Conservation (phyloP, 441 rosid species). For the Daphne laureola region DNA sequence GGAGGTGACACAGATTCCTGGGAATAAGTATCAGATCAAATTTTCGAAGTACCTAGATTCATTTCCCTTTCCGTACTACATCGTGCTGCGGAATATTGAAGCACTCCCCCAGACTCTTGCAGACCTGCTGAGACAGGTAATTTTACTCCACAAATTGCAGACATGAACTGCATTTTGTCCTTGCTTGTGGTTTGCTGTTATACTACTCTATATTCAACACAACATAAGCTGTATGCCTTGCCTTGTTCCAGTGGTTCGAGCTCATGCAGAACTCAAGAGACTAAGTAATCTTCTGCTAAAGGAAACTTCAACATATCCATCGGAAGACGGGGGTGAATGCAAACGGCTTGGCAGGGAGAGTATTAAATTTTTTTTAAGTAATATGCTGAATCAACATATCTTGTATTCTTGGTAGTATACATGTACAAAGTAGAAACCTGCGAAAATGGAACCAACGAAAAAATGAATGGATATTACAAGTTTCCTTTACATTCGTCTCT, state of each 20-base stretch:
- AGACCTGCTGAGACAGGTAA: slow-evolving; percentile 92
- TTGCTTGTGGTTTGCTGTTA: neutral
- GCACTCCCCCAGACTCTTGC: slow-evolving; percentile 89
- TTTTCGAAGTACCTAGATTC: slow-evolving; percentile 65
- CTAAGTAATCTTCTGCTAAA: slow-evolving; percentile 8
- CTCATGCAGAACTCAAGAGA: slow-evolving; percentile 73
- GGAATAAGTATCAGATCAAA: slow-evolving; percentile 25
- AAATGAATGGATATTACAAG: too few relatives aligned
- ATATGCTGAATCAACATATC: too few relatives aligned
- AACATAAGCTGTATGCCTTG: neutral
- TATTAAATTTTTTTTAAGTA: too few relatives aligned
- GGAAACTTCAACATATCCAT: neutral
- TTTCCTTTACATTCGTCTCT: too few relatives aligned
- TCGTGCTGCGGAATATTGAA: slow-evolving; percentile 71
- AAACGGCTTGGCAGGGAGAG: too few relatives aligned
- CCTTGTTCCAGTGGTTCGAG: slow-evolving; percentile 84
- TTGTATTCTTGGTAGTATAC: too few relatives aligned
- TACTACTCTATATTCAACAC: too few relatives aligned
- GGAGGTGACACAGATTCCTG: slow-evolving; percentile 42
- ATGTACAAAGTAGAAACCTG: too few relatives aligned
- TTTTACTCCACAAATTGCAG: neutral
- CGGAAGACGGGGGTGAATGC: too few relatives aligned
- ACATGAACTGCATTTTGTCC: too few relatives aligned
- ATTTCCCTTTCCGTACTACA: slow-evolving; percentile 88
- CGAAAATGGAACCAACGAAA: too few relatives aligned